Conservation (phyloP, 108 stramenopile genomes). For the Aurantiochytrium sp. region DNA sequence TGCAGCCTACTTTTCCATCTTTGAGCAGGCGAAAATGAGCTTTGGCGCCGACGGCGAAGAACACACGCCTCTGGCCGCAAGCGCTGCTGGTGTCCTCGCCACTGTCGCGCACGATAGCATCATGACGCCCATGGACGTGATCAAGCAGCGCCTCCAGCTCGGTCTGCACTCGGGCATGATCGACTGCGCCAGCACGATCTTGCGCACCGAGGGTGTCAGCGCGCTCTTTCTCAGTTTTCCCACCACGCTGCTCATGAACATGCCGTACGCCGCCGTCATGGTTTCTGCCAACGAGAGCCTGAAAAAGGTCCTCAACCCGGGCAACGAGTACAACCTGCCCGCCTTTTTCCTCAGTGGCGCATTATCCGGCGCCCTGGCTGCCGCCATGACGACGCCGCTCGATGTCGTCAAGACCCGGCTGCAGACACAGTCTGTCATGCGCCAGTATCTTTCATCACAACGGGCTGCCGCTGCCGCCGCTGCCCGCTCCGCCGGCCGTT, state of each 20-base stretch:
- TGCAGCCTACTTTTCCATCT: conserved; percentile 86
- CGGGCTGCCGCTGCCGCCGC: background rate
- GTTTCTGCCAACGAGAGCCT: conserved; percentile 85
- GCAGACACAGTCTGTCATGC: conserved; percentile 38
- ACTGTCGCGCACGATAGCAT: conserved; percentile 81
- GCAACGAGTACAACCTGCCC: conserved; percentile 44
- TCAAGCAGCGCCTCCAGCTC: conserved; percentile 97
- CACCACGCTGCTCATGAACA: conserved; percentile 83
- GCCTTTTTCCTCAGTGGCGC: conserved; percentile 61
- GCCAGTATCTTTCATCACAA: background rate
- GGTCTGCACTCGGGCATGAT: conserved; percentile 76
- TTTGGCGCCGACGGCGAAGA: conserved; percentile 31
- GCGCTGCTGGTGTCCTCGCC: conserved; percentile 74
- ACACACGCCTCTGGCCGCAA: conserved; percentile 37
- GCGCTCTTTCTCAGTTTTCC: conserved; percentile 79
- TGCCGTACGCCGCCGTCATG: conserved; percentile 94
- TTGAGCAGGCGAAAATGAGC: conserved; percentile 70
- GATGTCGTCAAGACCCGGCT: conserved; percentile 90
- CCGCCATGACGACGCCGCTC: conserved; percentile 80
- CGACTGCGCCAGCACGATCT: conserved; percentile 47
- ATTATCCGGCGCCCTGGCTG: conserved; percentile 78
- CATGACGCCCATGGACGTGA: conserved; percentile 93
- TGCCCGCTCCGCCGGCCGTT: background rate
- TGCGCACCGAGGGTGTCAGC: conserved; percentile 60
- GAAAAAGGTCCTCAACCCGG: conserved; percentile 34